Base-by-base conservation (phyloP, 306 rosid species). In the Clitoria ternatea region DNA sequence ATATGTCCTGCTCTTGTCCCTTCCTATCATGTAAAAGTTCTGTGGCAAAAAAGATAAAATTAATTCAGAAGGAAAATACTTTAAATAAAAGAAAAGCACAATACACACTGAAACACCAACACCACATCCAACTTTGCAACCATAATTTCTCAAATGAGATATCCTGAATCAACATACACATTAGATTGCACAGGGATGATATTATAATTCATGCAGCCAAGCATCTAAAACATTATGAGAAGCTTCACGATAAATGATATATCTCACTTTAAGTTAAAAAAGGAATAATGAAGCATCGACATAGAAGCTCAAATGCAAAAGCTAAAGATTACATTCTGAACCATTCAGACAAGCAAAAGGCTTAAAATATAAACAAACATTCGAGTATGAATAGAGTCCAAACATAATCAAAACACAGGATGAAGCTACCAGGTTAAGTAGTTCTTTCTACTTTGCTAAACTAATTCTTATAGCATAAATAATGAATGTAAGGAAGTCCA, bases 1-100 rank as follows among this genome's bases (percentile, higher is more conserved):
- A 56, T 77, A 69, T 24, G 94, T 84, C 81, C 92, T 88, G 77
- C 81, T 83, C 84, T 91, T 91, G 83, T 87, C 91, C 77, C 97
- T 87, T 83, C 99, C 99, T 50, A 89, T 88, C 99, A 95, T 85
- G 80, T 95, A 95, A 70, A 84, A 95, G 63, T 87, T 91, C 99
- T 95, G 96, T 76, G 56, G 36, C 64, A 79, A 10, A 56, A 63
- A 73, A 62, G 56, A 74, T 26, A 30, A 18, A 37, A 29, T n/a
- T 57, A 78, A 74, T 23, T 37, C 33, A 24, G 15, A 18, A 59
- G 60, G 33, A 42, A n/a, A 57, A 69, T 27, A 64, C 30, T 64
- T 78, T 20, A 12, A 72, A 52, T 36, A 66, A 43, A 69, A 70
- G 5, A 56, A 44, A 63, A 4, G 56, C 54, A 57, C 1, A 17